Evolutionary conservation across 2,329 filamentous ascomycete genomes (phyloP).

Genomic region (Hymenoscyphus fraxineus): DNA sequence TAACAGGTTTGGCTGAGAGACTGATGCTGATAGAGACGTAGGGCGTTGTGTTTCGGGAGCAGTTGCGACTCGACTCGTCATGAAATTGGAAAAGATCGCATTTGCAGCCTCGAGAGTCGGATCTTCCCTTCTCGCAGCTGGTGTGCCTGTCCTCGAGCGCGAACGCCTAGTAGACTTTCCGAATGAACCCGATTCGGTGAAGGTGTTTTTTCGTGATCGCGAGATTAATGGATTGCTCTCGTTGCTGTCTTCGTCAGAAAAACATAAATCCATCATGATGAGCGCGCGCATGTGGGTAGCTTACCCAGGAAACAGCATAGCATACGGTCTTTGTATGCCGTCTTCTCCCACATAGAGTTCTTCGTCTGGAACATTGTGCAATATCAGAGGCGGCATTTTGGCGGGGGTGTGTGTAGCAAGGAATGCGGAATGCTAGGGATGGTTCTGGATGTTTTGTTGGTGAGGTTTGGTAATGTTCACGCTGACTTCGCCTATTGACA

Average conservation of each 20-base stretch:
- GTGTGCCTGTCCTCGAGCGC: constrained; percentile 57
- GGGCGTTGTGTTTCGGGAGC: constrained; percentile 35
- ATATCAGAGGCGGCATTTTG: constrained; percentile 60
- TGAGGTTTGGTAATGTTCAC: constrained; percentile 3
- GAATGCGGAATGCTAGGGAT: constrained; percentile 4
- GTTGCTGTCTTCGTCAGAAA: constrained; percentile 40
- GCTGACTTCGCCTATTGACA: neutral
- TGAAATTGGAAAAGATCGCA: constrained; percentile 57
- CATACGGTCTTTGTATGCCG: constrained; percentile 61
- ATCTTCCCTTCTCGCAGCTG: constrained; percentile 49
- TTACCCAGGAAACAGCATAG: constrained; percentile 63
- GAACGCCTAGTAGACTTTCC: constrained; percentile 63
- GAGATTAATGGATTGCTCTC: constrained; percentile 48
- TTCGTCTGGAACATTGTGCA: constrained; percentile 66
- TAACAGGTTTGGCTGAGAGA: constrained; percentile 35
- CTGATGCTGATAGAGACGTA: constrained; percentile 27
- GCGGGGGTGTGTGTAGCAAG: neutral
- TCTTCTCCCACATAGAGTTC: constrained; percentile 64
- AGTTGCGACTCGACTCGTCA: constrained; percentile 41
- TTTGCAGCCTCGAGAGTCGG: constrained; percentile 60
- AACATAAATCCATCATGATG: constrained; percentile 4
- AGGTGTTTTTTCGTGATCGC: constrained; percentile 47
- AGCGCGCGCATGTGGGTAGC: constrained; percentile 25
- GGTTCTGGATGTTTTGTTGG: constrained; percentile 11
- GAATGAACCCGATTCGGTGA: constrained; percentile 62